Evolutionary conservation across 2,329 filamentous ascomycete species (phyloP), one percentile per base, ranked within the genome.

Genomic region (Cordyceps cateniannulata): DNA sequence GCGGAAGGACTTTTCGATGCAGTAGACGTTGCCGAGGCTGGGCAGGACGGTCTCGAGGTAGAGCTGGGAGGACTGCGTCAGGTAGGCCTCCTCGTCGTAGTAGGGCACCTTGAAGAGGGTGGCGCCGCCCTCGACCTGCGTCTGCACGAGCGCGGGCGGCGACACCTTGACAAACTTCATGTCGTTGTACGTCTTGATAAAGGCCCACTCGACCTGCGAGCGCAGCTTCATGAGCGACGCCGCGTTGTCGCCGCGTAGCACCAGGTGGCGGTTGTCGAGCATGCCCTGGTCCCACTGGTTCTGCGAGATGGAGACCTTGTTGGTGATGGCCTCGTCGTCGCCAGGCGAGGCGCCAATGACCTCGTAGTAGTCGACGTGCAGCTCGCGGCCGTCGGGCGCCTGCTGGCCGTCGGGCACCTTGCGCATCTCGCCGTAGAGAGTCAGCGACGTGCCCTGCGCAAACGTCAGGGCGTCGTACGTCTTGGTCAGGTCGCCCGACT

Each of bases 1-100:
- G 64, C 95, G 93, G 87, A 99, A 99, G 2, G 93, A 98, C 75
- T 96, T 96, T 76, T 96, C 93, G 69, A 99, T 93, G 73, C 93
- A 98, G 83, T 96, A 99, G 58, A 97, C 92, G 72, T 97, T 91
- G 67, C 95, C 95, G 69, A 98, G 82, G 56, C 89, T 91, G 12
- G 93, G 91, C 35, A 99, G 80, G 66, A 88, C 91, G 35, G 95
- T 99, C 81, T 99, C 95, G 62, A 99, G 89, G 77, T 99, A 99
- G 59, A 99, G 85, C 77, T 99, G 95, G 38, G 91, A 96, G 3
- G 93, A 97, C 77, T 99, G 95, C 4, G 95, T 98, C 64, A 99
- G 85, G 79, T 93, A 99, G 62, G 95, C 90, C 67, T 88, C 84
- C 76, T 97, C 90, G 67, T 87, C 88, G 76, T 96, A 97, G 81